Conservation (phyloP, 2,329 filamentous ascomycete species). For the Epichloe brachyelytri region DNA sequence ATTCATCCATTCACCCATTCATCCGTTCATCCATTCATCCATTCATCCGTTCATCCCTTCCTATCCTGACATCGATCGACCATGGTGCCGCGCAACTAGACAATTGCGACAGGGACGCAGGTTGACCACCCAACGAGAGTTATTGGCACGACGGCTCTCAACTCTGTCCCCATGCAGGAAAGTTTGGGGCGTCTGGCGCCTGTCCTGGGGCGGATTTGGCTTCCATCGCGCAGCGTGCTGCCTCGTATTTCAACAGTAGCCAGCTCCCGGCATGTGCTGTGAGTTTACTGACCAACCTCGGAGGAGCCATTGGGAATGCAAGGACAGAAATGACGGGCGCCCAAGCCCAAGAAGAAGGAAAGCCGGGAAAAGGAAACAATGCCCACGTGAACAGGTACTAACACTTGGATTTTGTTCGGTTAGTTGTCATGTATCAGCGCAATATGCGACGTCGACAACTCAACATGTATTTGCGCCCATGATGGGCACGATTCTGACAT, state of each 20-base stretch:
- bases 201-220: background rate
- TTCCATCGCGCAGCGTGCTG: background rate
- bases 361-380: too few relatives aligned
- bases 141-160: background rate
- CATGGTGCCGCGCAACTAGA: background rate
- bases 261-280: slow-evolving; percentile 1
- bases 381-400: too few relatives aligned
- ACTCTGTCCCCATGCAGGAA: background rate
- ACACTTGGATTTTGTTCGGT: background rate
- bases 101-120: background rate
- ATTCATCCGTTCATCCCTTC: too few relatives aligned
- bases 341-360: too few relatives aligned
- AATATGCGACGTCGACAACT: slow-evolving; percentile 6
- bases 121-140: background rate
- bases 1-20: too few relatives aligned
- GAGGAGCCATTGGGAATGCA: background rate
- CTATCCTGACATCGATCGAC: background rate
- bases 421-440: slow-evolving; percentile 11
- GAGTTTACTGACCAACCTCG: background rate
- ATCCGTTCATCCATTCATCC: too few relatives aligned
- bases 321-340: too few relatives aligned
- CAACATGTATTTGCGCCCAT: slow-evolving; percentile 8
- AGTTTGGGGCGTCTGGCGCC: background rate
- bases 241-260: background rate
- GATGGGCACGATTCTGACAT: slow-evolving; percentile 8